These are phyloP conservation scores for Nakaseomyces glabratus DNA, from an alignment of 1,139 yeast species.

Conservation along the genomic window DNA sequence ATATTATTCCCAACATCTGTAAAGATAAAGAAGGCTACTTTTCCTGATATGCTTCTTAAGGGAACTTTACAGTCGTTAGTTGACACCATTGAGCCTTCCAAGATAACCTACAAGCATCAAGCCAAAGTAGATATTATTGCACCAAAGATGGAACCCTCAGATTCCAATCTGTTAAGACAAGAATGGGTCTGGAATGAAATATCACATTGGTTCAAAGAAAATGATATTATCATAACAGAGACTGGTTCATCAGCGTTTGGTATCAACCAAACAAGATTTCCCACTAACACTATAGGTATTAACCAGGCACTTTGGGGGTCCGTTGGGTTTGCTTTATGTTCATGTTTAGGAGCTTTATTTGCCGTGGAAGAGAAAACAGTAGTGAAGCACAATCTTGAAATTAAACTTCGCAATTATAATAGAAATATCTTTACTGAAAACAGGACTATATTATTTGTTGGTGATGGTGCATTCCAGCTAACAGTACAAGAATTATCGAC, in stretches of 20 bases:
- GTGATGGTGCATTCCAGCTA: constrained; percentile 84
- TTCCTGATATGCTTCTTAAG: constrained; percentile 68
- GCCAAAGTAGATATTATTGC: constrained; percentile 24
- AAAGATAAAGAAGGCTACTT: constrained; percentile 60
- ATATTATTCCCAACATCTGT: constrained; percentile 76
- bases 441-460: constrained; percentile 67
- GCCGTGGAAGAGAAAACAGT: constrained; percentile 51
- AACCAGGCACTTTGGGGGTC: constrained; percentile 89
- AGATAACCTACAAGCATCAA: constrained; percentile 28
- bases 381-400: background rate
- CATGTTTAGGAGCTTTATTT: constrained; percentile 73
- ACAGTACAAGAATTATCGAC: constrained; percentile 82
- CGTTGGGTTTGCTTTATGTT: constrained; percentile 78
- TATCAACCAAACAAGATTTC: constrained; percentile 67
- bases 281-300: constrained; percentile 59
- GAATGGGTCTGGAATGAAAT: constrained; percentile 78
- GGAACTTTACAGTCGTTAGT: constrained; percentile 44
- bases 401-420: constrained; percentile 37
- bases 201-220: constrained; percentile 63
- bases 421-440: constrained; percentile 31
- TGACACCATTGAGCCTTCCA: constrained; percentile 32
- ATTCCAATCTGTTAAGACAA: constrained; percentile 45
- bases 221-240: constrained; percentile 73
- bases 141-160: constrained; percentile 31
- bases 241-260: constrained; percentile 91